phyloP scores from a whole-genome alignment of 805 yeast genomes.

The Suhomyces prunicola region DNA sequence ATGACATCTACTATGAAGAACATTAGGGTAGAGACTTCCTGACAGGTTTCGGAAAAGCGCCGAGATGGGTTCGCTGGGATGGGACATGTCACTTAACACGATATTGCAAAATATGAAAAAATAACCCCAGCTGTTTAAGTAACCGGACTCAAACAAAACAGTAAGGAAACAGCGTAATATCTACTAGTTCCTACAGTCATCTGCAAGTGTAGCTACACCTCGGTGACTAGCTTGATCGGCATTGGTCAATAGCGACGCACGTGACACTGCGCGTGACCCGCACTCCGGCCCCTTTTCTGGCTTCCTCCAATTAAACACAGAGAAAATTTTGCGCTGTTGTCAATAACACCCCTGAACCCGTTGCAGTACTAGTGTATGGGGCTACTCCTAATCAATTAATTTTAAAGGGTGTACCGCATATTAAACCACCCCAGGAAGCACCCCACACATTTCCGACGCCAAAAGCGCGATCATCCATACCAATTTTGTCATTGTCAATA shows the following conservation, averaged over 20 bases:
- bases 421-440: not conserved
- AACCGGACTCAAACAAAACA: not conserved
- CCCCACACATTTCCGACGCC: slow-evolving; percentile 4
- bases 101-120: not conserved
- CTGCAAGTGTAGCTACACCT: no score
- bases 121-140: not conserved
- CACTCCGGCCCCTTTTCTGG: not conserved
- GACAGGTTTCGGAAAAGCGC: no score
- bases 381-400: slow-evolving; percentile 11
- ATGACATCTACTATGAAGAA: not conserved
- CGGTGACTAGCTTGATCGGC: not conserved
- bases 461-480: slow-evolving; percentile 1
- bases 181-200: no score
- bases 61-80: not conserved
- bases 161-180: not conserved
- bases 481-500: not conserved
- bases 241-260: not conserved
- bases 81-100: not conserved
- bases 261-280: not conserved
- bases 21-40: not conserved
- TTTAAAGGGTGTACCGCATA: slow-evolving; percentile 6
- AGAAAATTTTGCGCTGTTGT: slow-evolving; percentile 7
- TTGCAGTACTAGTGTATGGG: slow-evolving; percentile 4
- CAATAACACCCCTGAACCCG: slow-evolving; percentile 5
- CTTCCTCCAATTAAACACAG: slow-evolving; percentile 4